Evolutionary conservation across 2,329 filamentous ascomycete genomes (phyloP).

Genomic region (Zymoseptoria pseudotritici): DNA sequence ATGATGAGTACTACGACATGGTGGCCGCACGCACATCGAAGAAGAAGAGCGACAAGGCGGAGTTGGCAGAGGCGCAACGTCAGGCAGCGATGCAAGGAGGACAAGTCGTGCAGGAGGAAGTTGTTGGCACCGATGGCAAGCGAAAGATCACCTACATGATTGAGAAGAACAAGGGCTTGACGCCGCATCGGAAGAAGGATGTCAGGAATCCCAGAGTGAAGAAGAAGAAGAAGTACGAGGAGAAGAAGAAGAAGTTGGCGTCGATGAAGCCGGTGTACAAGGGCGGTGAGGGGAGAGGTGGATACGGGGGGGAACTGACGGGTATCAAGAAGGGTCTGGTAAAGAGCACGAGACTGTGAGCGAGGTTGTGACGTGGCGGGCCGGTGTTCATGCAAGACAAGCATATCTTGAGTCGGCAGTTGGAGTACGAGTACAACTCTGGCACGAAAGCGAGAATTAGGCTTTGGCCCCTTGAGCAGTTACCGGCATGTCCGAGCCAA

Average conservation of each 20-base stretch:
- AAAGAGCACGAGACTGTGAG: slow-evolving; percentile 53
- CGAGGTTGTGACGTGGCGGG: not conserved
- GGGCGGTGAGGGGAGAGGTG: slow-evolving; percentile 72
- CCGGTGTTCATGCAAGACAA: not conserved
- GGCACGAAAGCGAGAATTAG: too few relatives aligned
- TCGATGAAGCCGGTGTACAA: slow-evolving; percentile 82
- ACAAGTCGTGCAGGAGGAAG: slow-evolving; percentile 59
- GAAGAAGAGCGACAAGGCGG: slow-evolving; percentile 69
- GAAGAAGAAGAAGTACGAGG: slow-evolving; percentile 93
- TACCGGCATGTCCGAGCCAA: too few relatives aligned
- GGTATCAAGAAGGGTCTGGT: slow-evolving; percentile 93
- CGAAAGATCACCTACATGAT: slow-evolving; percentile 89
- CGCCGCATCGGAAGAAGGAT: slow-evolving; percentile 86
- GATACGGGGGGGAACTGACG: slow-evolving; percentile 84
- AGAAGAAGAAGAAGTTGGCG: slow-evolving; percentile 93
- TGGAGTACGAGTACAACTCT: not conserved
- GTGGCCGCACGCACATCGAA: slow-evolving; percentile 59
- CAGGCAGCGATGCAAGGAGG: slow-evolving; percentile 50
- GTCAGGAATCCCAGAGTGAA: slow-evolving; percentile 92
- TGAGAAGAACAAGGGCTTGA: slow-evolving; percentile 93
- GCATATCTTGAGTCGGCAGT: not conserved
- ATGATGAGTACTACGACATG: slow-evolving; percentile 83
- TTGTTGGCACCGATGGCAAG: slow-evolving; percentile 75
- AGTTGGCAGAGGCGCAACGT: slow-evolving; percentile 50
- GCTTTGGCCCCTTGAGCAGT: too few relatives aligned